Evolutionary conservation across 345 rosid genomes (phyloP), one percentile per base, ranked within the genome.

Genomic region (Adansonia digitata): DNA sequence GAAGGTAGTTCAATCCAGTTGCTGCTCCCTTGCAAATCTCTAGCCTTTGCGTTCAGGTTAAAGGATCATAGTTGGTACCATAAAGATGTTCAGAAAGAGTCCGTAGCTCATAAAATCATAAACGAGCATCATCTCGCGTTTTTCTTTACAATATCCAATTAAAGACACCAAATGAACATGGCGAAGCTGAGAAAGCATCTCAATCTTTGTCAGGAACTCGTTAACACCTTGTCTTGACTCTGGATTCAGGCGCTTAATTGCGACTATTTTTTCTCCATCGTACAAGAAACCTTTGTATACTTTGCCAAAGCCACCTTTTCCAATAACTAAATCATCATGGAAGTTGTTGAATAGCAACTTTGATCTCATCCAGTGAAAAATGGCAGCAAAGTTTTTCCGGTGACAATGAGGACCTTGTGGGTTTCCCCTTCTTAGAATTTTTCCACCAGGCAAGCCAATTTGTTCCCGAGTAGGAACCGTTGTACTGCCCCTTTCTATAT

Each of bases 91-190:
- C 77, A 2, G 79, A 69, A 34, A 81, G 73, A 3, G 81, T 20
- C 69, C 69, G 14, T 64, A 39, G 1, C 49, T 64, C 49, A 64
- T 64, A 64, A 64, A 64, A 20, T 39, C 69, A 11, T 64, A 64
- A 17, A 64, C 69, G 9, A 64, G 48, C 20, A 39, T 39, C 69
- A 64, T 64, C 49, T 64, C 69, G 10, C 4, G 48, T n/a, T 64
- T 64, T 18, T 64, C 69, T 2, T 39, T 71, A 74, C 86, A 87
- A 68, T 83, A 85, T 34, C 90, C 90, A 0, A 87, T 85, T 64
- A 87, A 77, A 64, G 86, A 87, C 61, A 87, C 86, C 71, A 85
- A 71, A 75, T 83, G 85, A 0, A 85, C 76, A 74, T 87, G 88
- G 5, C 85, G 82, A 27, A 85, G 86, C 73, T 78, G 84, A 3